phyloP scores from a whole-genome alignment of 2,329 filamentous ascomycete genomes.

The Onygenales sp. region DNA sequence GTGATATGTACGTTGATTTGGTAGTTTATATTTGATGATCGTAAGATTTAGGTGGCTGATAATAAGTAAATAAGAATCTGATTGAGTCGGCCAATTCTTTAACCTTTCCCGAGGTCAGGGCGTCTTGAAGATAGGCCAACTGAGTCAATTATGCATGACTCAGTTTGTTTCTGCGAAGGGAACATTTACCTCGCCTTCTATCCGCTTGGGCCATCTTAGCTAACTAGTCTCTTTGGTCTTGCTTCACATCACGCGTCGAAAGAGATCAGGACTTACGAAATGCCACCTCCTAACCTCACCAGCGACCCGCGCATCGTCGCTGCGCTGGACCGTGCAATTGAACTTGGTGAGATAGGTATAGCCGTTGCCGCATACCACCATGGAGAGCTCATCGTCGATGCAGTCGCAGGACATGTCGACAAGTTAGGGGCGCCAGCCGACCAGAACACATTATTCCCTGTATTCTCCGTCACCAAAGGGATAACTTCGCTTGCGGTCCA shows the following conservation, averaged over 20 bases:
- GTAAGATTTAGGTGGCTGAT: too few species aligned
- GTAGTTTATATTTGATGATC: neutral
- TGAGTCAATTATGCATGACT: neutral
- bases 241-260: neutral
- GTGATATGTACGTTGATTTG: neutral
- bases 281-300: neutral
- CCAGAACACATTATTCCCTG: neutral
- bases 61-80: too few species aligned
- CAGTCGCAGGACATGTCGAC: neutral
- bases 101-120: too few species aligned
- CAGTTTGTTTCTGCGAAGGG: neutral
- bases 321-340: neutral
- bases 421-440: neutral
- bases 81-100: too few species aligned
- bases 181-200: too few species aligned
- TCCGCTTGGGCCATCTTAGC: neutral
- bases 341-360: neutral
- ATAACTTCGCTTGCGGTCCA: neutral
- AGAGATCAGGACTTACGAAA: neutral
- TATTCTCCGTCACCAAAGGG: neutral
- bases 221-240: neutral
- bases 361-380: neutral
- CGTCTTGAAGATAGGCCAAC: neutral
- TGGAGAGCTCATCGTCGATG: neutral
- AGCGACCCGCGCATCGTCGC: neutral